A percentile compares a stretch with the other conserved stretches of the same genome.
These are phyloP conservation scores for Plenodomus tracheiphilus DNA, from an alignment of 2,329 filamentous ascomycete genomes.

Conservation along the genomic window DNA sequence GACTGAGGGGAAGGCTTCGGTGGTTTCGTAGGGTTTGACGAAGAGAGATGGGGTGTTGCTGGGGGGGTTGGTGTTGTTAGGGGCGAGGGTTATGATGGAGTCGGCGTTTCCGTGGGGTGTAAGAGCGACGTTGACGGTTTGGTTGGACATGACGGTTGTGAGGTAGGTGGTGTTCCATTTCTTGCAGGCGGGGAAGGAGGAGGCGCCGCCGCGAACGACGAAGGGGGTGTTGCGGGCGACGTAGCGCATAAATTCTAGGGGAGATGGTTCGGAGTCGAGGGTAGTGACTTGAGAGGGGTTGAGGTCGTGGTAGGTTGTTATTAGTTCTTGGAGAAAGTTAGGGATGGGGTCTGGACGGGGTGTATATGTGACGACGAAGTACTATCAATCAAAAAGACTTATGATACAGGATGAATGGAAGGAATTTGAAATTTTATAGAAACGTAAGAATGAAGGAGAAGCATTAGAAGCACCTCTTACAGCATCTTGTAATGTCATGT, in stretches of 20 bases:
- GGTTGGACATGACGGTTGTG: constrained; percentile 56
- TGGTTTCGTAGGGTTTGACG: constrained; percentile 72
- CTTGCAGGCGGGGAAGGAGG: constrained; percentile 63
- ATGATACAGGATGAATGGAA: not conserved
- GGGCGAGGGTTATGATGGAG: constrained; percentile 65
- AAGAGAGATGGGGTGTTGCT: constrained; percentile 47
- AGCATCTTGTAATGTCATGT: constrained; percentile 33
- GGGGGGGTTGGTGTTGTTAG: constrained; percentile 36
- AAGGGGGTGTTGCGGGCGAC: constrained; percentile 76
- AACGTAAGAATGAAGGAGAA: not conserved
- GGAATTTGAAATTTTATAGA: not conserved
- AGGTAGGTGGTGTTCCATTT: constrained; percentile 68
- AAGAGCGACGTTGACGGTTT: constrained; percentile 72
- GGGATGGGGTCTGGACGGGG: not conserved
- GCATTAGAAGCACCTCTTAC: constrained; percentile 41
- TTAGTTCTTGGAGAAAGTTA: constrained; percentile 49
- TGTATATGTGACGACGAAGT: not conserved
- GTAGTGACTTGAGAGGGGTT: constrained; percentile 65
- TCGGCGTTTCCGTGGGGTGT: constrained; percentile 71
- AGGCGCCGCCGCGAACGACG: constrained; percentile 66
- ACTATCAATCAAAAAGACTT: too few relatives aligned
- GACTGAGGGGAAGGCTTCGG: constrained; percentile 65
- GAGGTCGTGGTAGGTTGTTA: constrained; percentile 73
- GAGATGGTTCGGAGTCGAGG: constrained; percentile 66
- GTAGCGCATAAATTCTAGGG: constrained; percentile 79